phyloP scores from a whole-genome alignment of 768 basidiomycete genomes.

The Leccinum barrowsii region DNA sequence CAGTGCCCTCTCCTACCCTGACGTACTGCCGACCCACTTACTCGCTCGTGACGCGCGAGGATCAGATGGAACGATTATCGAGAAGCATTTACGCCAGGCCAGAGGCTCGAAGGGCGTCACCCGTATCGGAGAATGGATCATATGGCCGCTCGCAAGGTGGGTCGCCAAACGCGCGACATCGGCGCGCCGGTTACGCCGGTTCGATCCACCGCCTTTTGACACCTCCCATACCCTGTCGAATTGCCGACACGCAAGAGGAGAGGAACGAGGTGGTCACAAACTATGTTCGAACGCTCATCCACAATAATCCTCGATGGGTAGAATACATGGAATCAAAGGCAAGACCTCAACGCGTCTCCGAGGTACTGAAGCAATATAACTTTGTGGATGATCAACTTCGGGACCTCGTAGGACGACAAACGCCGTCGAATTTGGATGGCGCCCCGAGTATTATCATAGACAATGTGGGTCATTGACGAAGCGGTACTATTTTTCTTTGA shows the following conservation, averaged over 20 bases:
- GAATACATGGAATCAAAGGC: constrained; percentile 45
- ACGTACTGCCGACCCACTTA: constrained; percentile 4
- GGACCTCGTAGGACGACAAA: constrained; percentile 39
- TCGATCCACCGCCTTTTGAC: constrained; percentile 14
- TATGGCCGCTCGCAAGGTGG: constrained; percentile 15
- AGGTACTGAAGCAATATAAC: constrained; percentile 46
- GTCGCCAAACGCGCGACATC: constrained; percentile 6
- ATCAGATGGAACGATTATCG: constrained; percentile 26
- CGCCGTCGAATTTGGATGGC: constrained; percentile 40
- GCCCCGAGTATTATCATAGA: constrained; percentile 38
- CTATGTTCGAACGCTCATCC: constrained; percentile 43
- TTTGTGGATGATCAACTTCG: constrained; percentile 52
- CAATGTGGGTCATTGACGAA: constrained; percentile 34
- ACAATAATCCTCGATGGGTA: constrained; percentile 42
- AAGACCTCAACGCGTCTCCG: constrained; percentile 37
- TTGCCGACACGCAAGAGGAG: constrained; percentile 36
- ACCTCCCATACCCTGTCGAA: constrained; percentile 25
- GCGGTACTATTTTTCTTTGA: neutral
- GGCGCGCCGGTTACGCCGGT: neutral
- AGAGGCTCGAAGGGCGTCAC: constrained; percentile 9
- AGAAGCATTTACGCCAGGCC: constrained; percentile 16
- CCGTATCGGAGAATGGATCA: constrained; percentile 17
- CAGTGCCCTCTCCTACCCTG: constrained; percentile 2
- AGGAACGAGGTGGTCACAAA: constrained; percentile 40
- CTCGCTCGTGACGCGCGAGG: constrained; percentile 24